Conservation (phyloP, 176 grass and related monocot genomes). For the Eragrostis curvula region DNA sequence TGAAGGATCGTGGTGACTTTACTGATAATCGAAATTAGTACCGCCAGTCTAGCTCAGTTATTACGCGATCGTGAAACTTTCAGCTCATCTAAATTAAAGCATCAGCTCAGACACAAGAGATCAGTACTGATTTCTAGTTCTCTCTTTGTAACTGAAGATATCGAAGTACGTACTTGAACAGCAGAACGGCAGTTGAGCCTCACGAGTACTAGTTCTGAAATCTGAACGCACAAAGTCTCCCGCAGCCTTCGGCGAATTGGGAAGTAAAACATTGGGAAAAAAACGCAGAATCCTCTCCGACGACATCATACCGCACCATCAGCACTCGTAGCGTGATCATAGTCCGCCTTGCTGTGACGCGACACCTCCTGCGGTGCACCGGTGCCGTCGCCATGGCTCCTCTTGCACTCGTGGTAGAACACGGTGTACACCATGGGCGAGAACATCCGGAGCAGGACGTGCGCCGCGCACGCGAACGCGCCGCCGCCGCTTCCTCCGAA, state of each 20-base stretch:
- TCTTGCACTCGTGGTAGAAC: slow-evolving; percentile 58
- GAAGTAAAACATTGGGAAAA: neutral
- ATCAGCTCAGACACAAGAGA: no score
- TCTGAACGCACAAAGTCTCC: neutral
- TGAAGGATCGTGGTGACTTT: no score
- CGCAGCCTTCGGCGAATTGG: slow-evolving; percentile 1
- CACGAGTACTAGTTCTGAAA: neutral
- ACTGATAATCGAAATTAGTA: no score
- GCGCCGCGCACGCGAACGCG: neutral
- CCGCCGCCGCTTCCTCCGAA: neutral
- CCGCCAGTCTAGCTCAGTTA: no score
- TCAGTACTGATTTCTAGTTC: neutral
- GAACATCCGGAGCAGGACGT: slow-evolving; percentile 25
- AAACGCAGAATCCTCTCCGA: neutral
- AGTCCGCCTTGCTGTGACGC: neutral
- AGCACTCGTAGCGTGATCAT: neutral
- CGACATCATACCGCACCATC: slow-evolving; percentile 5
- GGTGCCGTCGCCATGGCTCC: neutral
- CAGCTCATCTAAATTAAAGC: neutral
- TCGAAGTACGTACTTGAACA: neutral
- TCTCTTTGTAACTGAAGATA: neutral
- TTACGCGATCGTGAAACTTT: neutral
- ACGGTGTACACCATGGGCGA: slow-evolving; percentile 45
- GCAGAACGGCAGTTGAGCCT: neutral
- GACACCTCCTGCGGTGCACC: neutral